Percentiles rank a stretch among this genome's conserved stretches.
phyloP scores from a whole-genome alignment of 2,329 filamentous ascomycete genomes.

The Colletotrichum higginsianum region DNA sequence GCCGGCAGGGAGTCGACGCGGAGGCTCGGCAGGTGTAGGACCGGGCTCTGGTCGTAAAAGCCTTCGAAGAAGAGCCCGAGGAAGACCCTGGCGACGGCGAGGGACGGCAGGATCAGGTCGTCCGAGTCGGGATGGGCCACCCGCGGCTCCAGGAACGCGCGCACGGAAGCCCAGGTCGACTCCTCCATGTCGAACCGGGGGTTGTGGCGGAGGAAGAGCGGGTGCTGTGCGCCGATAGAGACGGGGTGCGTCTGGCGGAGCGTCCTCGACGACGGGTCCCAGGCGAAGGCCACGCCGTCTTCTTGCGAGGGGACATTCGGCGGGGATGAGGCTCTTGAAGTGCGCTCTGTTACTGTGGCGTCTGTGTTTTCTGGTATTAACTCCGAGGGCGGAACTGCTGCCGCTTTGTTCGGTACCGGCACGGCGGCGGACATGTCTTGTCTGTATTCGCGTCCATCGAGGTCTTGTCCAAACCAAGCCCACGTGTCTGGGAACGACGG shows the following conservation, averaged over 20 bases:
- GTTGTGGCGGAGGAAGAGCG: not conserved
- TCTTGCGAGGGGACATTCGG: slow-evolving; percentile 22
- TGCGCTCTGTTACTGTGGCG: not conserved
- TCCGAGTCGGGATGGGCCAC: not conserved
- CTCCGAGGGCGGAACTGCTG: not conserved
- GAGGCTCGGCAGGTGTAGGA: slow-evolving; percentile 23
- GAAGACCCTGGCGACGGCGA: slow-evolving; percentile 15
- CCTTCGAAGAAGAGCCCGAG: slow-evolving; percentile 22
- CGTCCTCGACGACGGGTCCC: slow-evolving; percentile 13
- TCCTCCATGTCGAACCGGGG: slow-evolving; percentile 13
- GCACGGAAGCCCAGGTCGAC: slow-evolving; percentile 5
- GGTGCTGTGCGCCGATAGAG: not conserved
- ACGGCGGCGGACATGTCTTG: not conserved
- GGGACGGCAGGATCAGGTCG: slow-evolving; percentile 9
- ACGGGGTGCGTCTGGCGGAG: slow-evolving; percentile 4
- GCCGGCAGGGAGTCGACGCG: not conserved
- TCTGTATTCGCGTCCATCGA: not conserved
- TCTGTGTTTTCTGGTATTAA: not conserved
- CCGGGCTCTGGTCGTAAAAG: slow-evolving; percentile 21
- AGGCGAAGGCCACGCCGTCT: slow-evolving; percentile 20
- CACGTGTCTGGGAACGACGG: not conserved
- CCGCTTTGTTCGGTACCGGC: not conserved
- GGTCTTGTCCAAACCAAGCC: slow-evolving; percentile 9
- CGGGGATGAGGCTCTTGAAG: slow-evolving; percentile 9
- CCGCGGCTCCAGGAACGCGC: not conserved